Conservation (phyloP, 768 basidiomycete species). For the Naganishia vaughanmartiniae region DNA sequence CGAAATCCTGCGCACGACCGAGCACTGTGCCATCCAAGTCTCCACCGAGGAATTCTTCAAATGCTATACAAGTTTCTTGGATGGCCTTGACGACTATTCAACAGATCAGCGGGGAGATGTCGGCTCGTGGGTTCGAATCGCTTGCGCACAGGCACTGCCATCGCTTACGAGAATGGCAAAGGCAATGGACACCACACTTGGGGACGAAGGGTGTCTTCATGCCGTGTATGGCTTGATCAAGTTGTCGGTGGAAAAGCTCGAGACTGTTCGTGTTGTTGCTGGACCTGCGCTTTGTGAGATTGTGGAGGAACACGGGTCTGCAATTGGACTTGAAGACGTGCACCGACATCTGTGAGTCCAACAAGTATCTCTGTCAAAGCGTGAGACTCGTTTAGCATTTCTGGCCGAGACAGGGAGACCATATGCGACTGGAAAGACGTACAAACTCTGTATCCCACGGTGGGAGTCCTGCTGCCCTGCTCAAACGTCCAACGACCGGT, state of each 20-base stretch:
- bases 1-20: not conserved
- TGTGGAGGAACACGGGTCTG: conserved; percentile 42
- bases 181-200: not conserved
- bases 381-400: no score
- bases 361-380: no score
- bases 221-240: conserved; percentile 69
- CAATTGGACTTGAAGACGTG: conserved; percentile 57
- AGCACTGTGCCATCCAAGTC: not conserved
- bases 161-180: conserved; percentile 8
- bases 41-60: not conserved
- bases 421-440: conserved; percentile 67
- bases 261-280: conserved; percentile 80
- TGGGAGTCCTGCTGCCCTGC: conserved; percentile 65
- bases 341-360: conserved; percentile 60
- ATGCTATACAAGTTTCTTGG: conserved; percentile 57
- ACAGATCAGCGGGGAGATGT: conserved; percentile 94
- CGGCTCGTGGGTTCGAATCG: conserved; percentile 88
- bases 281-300: conserved; percentile 44
- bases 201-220: conserved; percentile 18
- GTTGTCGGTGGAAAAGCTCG: conserved; percentile 84
- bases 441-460: conserved; percentile 65
- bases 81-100: conserved; percentile 84
- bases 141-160: conserved; percentile 60
- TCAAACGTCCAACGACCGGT: conserved; percentile 63
- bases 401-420: conserved; percentile 30